Percentiles rank a stretch among this genome's conserved stretches.
These are phyloP conservation scores for Rhizophagus prolifer DNA, from an alignment of 192 early-diverging fungal species.

Conservation along the genomic window DNA sequence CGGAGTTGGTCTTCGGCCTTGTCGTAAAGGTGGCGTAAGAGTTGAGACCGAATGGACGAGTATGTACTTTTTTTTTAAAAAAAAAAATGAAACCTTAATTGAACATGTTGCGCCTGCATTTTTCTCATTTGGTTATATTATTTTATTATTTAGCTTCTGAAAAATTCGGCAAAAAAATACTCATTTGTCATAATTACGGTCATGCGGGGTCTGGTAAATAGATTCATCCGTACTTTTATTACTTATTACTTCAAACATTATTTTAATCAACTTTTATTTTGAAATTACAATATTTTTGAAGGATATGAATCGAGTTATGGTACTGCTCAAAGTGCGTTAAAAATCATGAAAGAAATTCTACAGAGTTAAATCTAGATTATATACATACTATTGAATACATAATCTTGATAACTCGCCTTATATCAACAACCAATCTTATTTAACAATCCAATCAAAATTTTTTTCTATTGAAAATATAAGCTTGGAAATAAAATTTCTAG, in stretches of 20 bases:
- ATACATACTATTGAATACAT: conserved; percentile 6
- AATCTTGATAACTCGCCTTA: neutral
- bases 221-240: conserved; percentile 22
- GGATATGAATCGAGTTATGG: conserved; percentile 64
- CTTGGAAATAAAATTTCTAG: conserved; percentile 8
- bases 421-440: conserved; percentile 5
- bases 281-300: conserved; percentile 17
- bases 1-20: conserved; percentile 56
- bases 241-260: conserved; percentile 2
- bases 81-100: conserved; percentile 30
- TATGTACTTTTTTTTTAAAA: conserved; percentile 25
- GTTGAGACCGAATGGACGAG: conserved; percentile 48
- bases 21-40: conserved; percentile 51
- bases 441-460: neutral
- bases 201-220: conserved; percentile 62
- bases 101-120: neutral
- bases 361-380: conserved; percentile 10
- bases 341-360: conserved; percentile 40
- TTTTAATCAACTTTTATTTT: neutral
- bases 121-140: conserved; percentile 19
- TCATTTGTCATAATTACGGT: conserved; percentile 65
- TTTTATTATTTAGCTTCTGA: conserved; percentile 10
- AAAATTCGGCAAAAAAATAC: conserved; percentile 26
- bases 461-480: conserved; percentile 8
- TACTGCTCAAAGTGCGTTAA: conserved; percentile 46